Evolutionary conservation across 176 grass and related monocot species (phyloP), one percentile per base, ranked within the genome.

Genomic region (Melocanna baccifera): DNA sequence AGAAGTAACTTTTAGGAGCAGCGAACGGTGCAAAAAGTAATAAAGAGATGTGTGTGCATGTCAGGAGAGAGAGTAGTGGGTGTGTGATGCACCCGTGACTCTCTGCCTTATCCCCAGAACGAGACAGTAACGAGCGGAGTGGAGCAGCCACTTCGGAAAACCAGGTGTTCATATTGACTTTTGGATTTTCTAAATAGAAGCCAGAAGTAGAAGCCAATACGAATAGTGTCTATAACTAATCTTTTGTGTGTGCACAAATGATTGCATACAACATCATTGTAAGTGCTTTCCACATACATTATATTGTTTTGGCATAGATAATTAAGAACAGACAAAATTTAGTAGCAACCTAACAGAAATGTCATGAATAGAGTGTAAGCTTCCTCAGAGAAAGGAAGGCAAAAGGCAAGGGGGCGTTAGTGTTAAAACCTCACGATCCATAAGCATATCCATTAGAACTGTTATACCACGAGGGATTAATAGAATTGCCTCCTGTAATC

Each of bases 381-480:
- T 77, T 82, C 25, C 48, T 84, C 61, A 65, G 45, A 80, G 71
- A 41, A 63, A 63, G 23, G 7, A 11, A 55, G 15, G 57, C 23
- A 71, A 77, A 37, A 73, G 18, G 50, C 26, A 59, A 9, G 34
- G 26, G 15, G 13, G 18, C 0, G 32, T 23, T 75, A 68, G 56
- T 62, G 43, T 55, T 45, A 56, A 80, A 73, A 99, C 96, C 96
- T 96, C 96, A 36, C 93, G 91, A 84, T 99, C 96, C 96, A 99
- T 94, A 87, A 99, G 96, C 96, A 99, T 96, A 83, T 96, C 96
- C 93, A 99, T 96, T 80, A 99, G 63, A 90, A 92, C 89, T 67
- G 96, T 99, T 82, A 99, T 96, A 76, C 96, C 96, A 87, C 91
- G 89, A 84, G 96, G 96, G 89, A 96, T 94, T 80, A 94, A 99